Evolutionary conservation across 1,139 yeast genomes (phyloP).

Genomic region (Candida dubliniensis): DNA sequence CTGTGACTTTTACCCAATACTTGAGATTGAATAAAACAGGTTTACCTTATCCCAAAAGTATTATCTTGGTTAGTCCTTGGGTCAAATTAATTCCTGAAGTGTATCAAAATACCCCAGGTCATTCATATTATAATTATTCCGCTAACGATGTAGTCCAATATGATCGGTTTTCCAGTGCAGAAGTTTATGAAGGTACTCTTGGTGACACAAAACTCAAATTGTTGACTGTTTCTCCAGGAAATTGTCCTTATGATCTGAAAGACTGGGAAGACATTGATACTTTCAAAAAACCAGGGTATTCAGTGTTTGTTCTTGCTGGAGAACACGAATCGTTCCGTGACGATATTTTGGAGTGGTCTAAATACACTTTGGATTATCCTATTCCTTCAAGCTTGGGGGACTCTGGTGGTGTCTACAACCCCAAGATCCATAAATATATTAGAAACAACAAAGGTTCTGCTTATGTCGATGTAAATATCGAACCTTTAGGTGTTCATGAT

Average conservation of each 20-base stretch:
- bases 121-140: slow-evolving; percentile 36
- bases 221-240: slow-evolving; percentile 19
- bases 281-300: slow-evolving; percentile 24
- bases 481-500: slow-evolving; percentile 49
- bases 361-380: slow-evolving; percentile 32
- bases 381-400: slow-evolving; percentile 24
- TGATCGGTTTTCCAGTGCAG: slow-evolving; percentile 1
- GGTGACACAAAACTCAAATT: slow-evolving; percentile 7
- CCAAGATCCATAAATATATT: slow-evolving; percentile 18
- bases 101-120: slow-evolving; percentile 21
- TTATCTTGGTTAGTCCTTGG: slow-evolving; percentile 45
- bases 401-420: slow-evolving; percentile 23
- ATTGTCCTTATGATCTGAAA: slow-evolving; percentile 16
- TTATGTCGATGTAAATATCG: slow-evolving; percentile 26
- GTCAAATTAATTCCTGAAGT: slow-evolving; percentile 18
- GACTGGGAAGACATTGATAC: slow-evolving; percentile 41
- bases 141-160: slow-evolving; percentile 32
- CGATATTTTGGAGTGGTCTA: slow-evolving; percentile 38
- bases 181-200: slow-evolving; percentile 14
- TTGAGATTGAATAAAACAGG: slow-evolving; percentile 16
- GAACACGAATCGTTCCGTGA: slow-evolving; percentile 48
- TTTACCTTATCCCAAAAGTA: slow-evolving; percentile 29
- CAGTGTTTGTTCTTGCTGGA: slow-evolving; percentile 35
- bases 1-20: slow-evolving; percentile 30
- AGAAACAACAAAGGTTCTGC: slow-evolving; percentile 16